Conservation (phyloP, 768 basidiomycete genomes). For the Termitomyces sp. region DNA sequence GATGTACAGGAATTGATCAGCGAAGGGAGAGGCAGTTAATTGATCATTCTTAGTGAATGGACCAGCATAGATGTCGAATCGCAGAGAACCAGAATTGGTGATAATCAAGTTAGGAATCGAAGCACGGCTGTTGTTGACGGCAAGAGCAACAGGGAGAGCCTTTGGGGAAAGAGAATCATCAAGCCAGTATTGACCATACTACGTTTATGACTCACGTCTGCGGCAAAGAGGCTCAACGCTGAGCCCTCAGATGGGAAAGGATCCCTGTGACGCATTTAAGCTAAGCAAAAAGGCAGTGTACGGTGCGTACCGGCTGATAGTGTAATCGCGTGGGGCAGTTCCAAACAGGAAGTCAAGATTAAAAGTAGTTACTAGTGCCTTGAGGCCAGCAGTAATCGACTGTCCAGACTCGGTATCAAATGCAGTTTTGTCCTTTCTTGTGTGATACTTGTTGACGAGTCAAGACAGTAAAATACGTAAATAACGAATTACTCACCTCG, state of each 20-base stretch:
- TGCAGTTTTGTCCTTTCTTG: conserved; percentile 36
- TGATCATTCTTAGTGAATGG: conserved; percentile 80
- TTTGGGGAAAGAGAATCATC: conserved; percentile 14
- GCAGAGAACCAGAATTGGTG: conserved; percentile 57
- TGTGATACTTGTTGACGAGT: conserved; percentile 45
- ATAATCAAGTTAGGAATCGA: conserved; percentile 60
- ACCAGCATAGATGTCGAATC: conserved; percentile 65
- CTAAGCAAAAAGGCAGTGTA: not conserved
- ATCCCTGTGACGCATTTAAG: conserved; percentile 30
- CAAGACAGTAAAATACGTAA: not conserved
- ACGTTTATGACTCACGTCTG: conserved; percentile 27
- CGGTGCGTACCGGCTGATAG: conserved; percentile 49
- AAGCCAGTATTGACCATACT: not conserved
- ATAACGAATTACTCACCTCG: conserved; percentile 35
- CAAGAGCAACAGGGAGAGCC: conserved; percentile 52
- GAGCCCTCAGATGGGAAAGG: conserved; percentile 61
- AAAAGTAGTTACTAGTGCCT: conserved; percentile 48
- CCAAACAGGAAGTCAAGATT: conserved; percentile 65
- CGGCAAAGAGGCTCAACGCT: conserved; percentile 53
- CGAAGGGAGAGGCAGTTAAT: conserved; percentile 69
- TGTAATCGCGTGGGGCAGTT: conserved; percentile 73
- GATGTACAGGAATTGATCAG: conserved; percentile 59
- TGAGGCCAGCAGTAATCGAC: conserved; percentile 53
- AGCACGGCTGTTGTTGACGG: conserved; percentile 60
- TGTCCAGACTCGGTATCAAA: conserved; percentile 62